These are phyloP conservation scores for Thalassiosira ordinaria DNA, from an alignment of 352 stramenopile genomes.

Conservation along the genomic window DNA sequence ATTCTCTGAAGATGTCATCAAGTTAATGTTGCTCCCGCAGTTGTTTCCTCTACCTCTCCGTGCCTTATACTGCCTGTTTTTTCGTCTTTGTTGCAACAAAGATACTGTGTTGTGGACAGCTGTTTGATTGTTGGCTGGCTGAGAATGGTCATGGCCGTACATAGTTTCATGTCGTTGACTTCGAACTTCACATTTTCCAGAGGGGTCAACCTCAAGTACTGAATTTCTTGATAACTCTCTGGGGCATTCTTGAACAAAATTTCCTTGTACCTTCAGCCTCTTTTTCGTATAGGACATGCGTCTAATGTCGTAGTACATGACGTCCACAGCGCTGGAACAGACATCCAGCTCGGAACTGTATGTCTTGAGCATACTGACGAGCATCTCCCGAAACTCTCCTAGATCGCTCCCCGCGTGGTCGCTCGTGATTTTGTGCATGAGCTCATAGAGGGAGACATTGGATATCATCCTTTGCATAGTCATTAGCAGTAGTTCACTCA, in stretches of 20 bases:
- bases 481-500: constrained; percentile 92
- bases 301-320: constrained; percentile 69
- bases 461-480: constrained; percentile 94
- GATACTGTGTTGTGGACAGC: constrained; percentile 9
- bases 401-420: constrained; percentile 92
- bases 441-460: constrained; percentile 91
- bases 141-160: not conserved
- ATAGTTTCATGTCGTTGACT: not conserved
- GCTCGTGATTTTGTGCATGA: constrained; percentile 94
- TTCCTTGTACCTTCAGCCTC: constrained; percentile 43
- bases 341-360: constrained; percentile 76
- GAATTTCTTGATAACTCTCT: not conserved
- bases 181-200: not conserved
- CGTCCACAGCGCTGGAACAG: constrained; percentile 59
- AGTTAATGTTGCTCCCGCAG: not conserved
- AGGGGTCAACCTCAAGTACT: constrained; percentile 1
- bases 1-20: constrained; percentile 18
- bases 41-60: not conserved
- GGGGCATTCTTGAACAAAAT: constrained; percentile 26
- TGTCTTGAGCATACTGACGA: constrained; percentile 93
- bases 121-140: not conserved
- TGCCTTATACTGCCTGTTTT: not conserved
- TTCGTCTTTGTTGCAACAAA: constrained; percentile 1
- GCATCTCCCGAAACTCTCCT: constrained; percentile 93
- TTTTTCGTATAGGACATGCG: constrained; percentile 52